Evolutionary conservation across 805 yeast species (phyloP).

Genomic region (Diddensiella santjacobensis): DNA sequence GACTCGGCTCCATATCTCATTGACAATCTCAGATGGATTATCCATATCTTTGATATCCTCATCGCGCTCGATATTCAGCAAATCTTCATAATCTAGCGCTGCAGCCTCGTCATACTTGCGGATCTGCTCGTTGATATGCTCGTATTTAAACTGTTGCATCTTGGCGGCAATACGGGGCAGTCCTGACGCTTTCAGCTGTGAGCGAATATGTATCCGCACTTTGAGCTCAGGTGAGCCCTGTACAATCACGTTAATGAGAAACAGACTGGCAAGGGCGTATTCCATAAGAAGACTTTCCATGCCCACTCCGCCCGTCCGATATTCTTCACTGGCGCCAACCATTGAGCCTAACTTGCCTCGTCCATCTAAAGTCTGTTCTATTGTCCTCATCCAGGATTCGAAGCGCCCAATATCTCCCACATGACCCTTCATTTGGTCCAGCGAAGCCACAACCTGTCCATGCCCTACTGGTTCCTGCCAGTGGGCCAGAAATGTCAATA

Average conservation of each 20-base stretch:
- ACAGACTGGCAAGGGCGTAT: constrained; percentile 65
- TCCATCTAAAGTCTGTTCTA: constrained; percentile 70
- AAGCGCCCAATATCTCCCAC: constrained; percentile 40
- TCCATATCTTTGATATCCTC: constrained; percentile 53
- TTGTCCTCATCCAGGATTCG: constrained; percentile 66
- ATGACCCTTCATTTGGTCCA: constrained; percentile 44
- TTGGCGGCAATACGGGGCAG: constrained; percentile 48
- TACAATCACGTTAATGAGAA: constrained; percentile 61
- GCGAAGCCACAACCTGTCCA: constrained; percentile 52
- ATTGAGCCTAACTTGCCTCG: constrained; percentile 85
- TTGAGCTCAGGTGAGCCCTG: constrained; percentile 31
- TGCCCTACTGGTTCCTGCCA: constrained; percentile 46
- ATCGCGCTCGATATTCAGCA: constrained; percentile 37
- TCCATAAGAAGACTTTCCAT: constrained; percentile 65
- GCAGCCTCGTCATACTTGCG: constrained; percentile 54
- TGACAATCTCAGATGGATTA: constrained; percentile 67
- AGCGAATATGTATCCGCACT: constrained; percentile 53
- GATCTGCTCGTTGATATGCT: constrained; percentile 62
- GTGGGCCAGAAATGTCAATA: constrained; percentile 54
- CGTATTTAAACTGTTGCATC: constrained; percentile 52
- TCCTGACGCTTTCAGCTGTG: constrained; percentile 56
- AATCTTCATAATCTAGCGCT: constrained; percentile 52
- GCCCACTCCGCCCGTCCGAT: constrained; percentile 46
- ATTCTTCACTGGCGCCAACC: constrained; percentile 89
- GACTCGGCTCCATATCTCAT: constrained; percentile 54